Conservation (phyloP, 495 filamentous ascomycete genomes). For the Cudoniella acicularis region DNA sequence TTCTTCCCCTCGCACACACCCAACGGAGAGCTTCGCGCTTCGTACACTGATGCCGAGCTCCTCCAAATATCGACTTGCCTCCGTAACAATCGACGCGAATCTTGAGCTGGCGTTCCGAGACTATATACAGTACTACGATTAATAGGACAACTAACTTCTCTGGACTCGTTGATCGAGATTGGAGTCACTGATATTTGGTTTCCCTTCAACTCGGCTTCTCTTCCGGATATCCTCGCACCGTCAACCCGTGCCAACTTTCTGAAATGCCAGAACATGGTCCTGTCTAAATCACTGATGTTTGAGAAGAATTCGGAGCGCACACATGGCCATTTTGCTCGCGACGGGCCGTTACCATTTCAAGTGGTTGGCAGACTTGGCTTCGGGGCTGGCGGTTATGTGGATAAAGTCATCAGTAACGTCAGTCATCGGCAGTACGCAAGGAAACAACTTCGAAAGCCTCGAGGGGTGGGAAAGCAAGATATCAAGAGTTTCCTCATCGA, state of each 20-base stretch:
- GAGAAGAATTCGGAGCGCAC: conserved; percentile 6
- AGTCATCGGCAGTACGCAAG: conserved; percentile 8
- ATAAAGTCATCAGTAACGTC: conserved; percentile 9
- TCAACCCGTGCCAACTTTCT: neutral
- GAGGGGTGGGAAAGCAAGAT: neutral
- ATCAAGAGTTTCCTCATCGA: conserved; percentile 18
- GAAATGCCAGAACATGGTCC: neutral
- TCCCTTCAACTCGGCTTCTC: neutral
- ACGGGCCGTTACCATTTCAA: conserved; percentile 5
- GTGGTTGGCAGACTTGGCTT: conserved; percentile 5
- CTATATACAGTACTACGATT: conserved; percentile 14
- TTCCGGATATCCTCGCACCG: conserved; percentile 1
- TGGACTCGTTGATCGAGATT: conserved; percentile 8
- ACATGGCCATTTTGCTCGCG: conserved; percentile 5
- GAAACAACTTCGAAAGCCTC: neutral
- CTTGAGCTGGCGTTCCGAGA: conserved; percentile 8
- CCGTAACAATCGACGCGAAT: neutral
- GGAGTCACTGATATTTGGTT: conserved; percentile 11
- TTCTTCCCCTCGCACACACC: too few species aligned
- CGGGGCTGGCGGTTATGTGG: conserved; percentile 8
- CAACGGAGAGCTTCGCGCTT: too few species aligned
- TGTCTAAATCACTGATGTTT: conserved; percentile 9
- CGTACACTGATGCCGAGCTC: conserved; percentile 8
- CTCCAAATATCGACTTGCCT: conserved; percentile 1
- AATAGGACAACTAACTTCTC: conserved; percentile 4